Conservation (phyloP, 495 filamentous ascomycete species). For the Penicillium pulvis region DNA sequence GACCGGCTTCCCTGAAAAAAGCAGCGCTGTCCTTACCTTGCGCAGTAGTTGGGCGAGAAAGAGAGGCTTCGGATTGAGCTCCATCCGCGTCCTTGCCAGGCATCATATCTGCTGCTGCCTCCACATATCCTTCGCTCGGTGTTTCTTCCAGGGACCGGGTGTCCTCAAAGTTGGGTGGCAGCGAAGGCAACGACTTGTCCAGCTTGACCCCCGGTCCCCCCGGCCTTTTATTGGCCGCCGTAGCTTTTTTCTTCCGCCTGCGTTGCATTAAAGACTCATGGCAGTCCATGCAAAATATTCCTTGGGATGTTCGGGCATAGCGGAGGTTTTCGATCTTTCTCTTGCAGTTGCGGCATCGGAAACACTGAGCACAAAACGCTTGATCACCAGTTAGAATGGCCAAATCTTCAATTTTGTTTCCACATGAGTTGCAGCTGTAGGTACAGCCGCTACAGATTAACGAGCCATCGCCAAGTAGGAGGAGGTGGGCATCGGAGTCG, state of each 20-base stretch:
- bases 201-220: slow-evolving; percentile 63
- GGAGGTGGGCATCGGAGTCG: slow-evolving; percentile 96
- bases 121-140: slow-evolving; percentile 60
- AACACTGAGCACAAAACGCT: slow-evolving; percentile 97
- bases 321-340: slow-evolving; percentile 97
- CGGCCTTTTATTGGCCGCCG: slow-evolving; percentile 55
- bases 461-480: slow-evolving; percentile 95
- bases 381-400: slow-evolving; percentile 98
- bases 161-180: slow-evolving; percentile 75
- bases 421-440: slow-evolving; percentile 97
- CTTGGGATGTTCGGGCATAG: slow-evolving; percentile 96
- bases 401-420: slow-evolving; percentile 97
- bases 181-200: slow-evolving; percentile 92
- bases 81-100: slow-evolving; percentile 25
- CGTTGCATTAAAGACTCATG: slow-evolving; percentile 98
- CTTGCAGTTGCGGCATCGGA: slow-evolving; percentile 97
- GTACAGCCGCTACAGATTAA: slow-evolving; percentile 99
- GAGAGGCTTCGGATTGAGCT: slow-evolving; percentile 14
- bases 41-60: slow-evolving; percentile 15
- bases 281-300: slow-evolving; percentile 99
- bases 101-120: slow-evolving; percentile 60
- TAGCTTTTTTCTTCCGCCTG: slow-evolving; percentile 81
- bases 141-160: slow-evolving; percentile 68
- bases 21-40: slow-evolving; percentile 22
- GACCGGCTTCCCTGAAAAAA: background rate